Percentiles rank a stretch among this genome's conserved stretches.
phyloP scores from a whole-genome alignment of 2,329 filamentous ascomycete genomes.

The Epicoccum nigrum region DNA sequence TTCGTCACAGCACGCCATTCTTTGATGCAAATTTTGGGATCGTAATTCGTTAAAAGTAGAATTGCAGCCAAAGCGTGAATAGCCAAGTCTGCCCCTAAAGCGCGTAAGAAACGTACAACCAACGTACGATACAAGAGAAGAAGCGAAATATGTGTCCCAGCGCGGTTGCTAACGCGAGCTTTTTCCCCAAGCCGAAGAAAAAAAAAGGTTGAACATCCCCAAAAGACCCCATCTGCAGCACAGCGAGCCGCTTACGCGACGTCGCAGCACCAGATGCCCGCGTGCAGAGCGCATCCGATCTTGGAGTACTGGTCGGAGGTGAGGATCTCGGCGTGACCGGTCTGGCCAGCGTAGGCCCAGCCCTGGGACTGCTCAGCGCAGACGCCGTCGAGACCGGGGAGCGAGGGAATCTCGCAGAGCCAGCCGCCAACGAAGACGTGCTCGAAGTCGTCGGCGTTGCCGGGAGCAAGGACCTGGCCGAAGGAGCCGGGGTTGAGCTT shows the following conservation, averaged over 20 bases:
- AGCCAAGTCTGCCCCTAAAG: slow-evolving; percentile 18
- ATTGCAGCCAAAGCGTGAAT: slow-evolving; percentile 18
- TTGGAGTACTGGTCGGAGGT: slow-evolving; percentile 32
- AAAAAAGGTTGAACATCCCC: slow-evolving; percentile 14
- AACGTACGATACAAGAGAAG: slow-evolving; percentile 26
- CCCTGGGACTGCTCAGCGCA: slow-evolving; percentile 33
- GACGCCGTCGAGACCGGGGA: slow-evolving; percentile 33
- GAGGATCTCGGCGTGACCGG: slow-evolving; percentile 43
- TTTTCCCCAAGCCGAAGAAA: slow-evolving; percentile 11
- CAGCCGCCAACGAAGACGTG: slow-evolving; percentile 43
- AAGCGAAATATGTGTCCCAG: slow-evolving; percentile 15
- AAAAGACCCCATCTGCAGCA: slow-evolving; percentile 11
- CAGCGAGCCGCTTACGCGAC: slow-evolving; percentile 30
- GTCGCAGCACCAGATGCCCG: slow-evolving; percentile 43
- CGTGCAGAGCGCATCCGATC: slow-evolving; percentile 35
- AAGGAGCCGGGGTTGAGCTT: slow-evolving; percentile 38
- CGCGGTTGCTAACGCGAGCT: slow-evolving; percentile 18
- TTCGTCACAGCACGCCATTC: neutral
- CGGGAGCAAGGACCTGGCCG: slow-evolving; percentile 41
- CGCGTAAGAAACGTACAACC: slow-evolving; percentile 30
- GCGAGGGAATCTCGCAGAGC: slow-evolving; percentile 42
- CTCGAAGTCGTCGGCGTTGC: slow-evolving; percentile 31
- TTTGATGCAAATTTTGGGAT: slow-evolving; percentile 14
- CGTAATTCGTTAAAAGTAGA: slow-evolving; percentile 21
- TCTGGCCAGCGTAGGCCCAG: slow-evolving; percentile 39